Evolutionary conservation across 2,329 filamentous ascomycete species (phyloP).

Genomic region (Zalaria obscura): DNA sequence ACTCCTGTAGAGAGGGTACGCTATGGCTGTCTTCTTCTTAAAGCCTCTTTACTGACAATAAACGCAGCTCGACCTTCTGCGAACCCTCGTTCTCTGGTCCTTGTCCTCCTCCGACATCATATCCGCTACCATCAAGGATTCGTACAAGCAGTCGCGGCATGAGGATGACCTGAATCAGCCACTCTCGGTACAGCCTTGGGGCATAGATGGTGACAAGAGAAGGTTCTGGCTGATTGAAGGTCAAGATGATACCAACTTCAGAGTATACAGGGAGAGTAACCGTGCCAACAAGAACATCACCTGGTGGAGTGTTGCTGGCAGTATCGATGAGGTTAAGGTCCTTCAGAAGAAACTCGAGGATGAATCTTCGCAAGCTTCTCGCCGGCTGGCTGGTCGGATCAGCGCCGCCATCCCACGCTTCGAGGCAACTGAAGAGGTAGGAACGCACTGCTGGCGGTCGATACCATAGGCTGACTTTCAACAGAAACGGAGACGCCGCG

Average conservation of each 20-base stretch:
- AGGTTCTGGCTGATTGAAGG: conserved; percentile 92
- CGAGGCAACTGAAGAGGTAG: conserved; percentile 80
- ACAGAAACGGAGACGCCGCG: conserved; percentile 81
- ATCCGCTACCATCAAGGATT: conserved; percentile 67
- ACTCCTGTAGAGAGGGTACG: conserved; percentile 64
- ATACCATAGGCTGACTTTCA: conserved; percentile 7
- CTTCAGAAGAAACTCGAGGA: conserved; percentile 64
- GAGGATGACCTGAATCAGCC: conserved; percentile 70
- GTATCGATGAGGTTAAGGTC: conserved; percentile 68
- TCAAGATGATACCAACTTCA: conserved; percentile 82
- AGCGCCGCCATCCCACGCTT: conserved; percentile 71
- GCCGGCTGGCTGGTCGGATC: conserved; percentile 65
- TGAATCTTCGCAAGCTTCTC: conserved; percentile 64
- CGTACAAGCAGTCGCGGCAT: conserved; percentile 77
- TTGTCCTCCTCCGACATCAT: conserved; percentile 77
- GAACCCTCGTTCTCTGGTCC: conserved; percentile 75
- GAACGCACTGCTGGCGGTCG: neutral
- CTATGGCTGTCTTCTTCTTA: conserved; percentile 3
- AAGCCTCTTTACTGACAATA: neutral
- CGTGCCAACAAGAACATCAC: conserved; percentile 60
- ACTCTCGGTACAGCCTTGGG: conserved; percentile 82
- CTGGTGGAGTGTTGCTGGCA: conserved; percentile 88
- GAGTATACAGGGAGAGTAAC: conserved; percentile 88
- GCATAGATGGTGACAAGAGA: conserved; percentile 75
- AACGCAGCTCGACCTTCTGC: conserved; percentile 63